These are phyloP conservation scores for Paracorniculantispora psalliotae DNA, from an alignment of 2,329 filamentous ascomycete species.

Conservation along the genomic window DNA sequence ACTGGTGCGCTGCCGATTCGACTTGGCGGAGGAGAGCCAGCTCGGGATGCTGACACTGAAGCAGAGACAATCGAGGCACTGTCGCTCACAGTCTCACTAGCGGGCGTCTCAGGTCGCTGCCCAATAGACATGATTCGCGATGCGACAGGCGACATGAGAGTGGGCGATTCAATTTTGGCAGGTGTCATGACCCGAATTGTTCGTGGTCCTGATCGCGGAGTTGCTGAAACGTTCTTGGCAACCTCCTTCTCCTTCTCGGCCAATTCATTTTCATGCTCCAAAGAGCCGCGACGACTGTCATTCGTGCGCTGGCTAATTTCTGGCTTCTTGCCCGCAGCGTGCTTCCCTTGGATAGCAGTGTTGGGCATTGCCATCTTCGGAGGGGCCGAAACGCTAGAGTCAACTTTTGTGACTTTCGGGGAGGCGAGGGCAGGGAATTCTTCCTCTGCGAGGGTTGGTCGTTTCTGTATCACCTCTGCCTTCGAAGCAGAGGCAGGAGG, in stretches of 20 bases:
- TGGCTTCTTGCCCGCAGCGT: slow-evolving; percentile 26
- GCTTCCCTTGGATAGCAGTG: slow-evolving; percentile 31
- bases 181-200: slow-evolving; percentile 67
- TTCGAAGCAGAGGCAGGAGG: slow-evolving; percentile 23
- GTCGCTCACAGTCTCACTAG: slow-evolving; percentile 71
- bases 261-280: slow-evolving; percentile 12
- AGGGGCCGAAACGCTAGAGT: slow-evolving; percentile 30
- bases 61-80: slow-evolving; percentile 69
- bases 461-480: slow-evolving; percentile 30
- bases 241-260: slow-evolving; percentile 26
- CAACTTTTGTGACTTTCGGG: slow-evolving; percentile 32
- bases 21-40: slow-evolving; percentile 62
- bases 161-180: slow-evolving; percentile 55
- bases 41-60: slow-evolving; percentile 62
- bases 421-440: slow-evolving; percentile 58
- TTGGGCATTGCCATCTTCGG: slow-evolving; percentile 23
- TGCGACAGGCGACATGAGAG: slow-evolving; percentile 29
- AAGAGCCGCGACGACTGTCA: slow-evolving; percentile 17
- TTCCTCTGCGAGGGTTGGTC: slow-evolving; percentile 38
- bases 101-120: slow-evolving; percentile 65
- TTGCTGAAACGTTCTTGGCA: slow-evolving; percentile 43
- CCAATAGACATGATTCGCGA: slow-evolving; percentile 26
- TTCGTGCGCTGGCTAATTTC: slow-evolving; percentile 17
- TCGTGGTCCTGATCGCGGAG: slow-evolving; percentile 51
- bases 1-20: slow-evolving; percentile 66